Evolutionary conservation across 208 protist genomes (phyloP), one percentile per base, ranked within the genome.

Genomic region (Trypanosoma caninum): DNA sequence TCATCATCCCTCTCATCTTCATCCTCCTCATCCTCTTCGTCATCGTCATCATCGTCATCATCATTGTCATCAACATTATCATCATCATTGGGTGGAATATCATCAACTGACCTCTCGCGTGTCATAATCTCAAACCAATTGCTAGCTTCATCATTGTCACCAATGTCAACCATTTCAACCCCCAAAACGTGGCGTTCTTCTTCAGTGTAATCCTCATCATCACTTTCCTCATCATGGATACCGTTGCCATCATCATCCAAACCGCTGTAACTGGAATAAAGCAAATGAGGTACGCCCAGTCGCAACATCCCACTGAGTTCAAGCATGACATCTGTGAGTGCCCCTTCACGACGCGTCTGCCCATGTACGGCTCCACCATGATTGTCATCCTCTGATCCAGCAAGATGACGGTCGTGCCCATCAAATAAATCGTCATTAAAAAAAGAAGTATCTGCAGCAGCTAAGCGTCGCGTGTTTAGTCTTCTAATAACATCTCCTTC

Each of bases 341-440:
- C 16, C n/a, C 27, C 57, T 27, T 65, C 65, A 18, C 35, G 57
- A 35, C 28, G 55, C 38, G 30, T 18, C 9, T 35, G 61, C 35
- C 41, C 2, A 8, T n/a, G 50, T 2, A 37, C 23, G n/a, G 25
- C 37, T 30, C 22, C 45, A 31, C 45, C 2, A 14, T 27, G 1
- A 10, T 37, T 37, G 31, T 46, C n/a, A 6, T 33, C 14, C 16
- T 40, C 63, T 1, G 46, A 13, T 10, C 25, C n/a, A 2, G 40
- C 11, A 23, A 20, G 3, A 10, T 22, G 9, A 13, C 40, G 30
- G 27, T 64, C 42, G 30, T 60, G 34, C 3, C 65, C 52, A 51
- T 14, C 45, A 18, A 70, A 34, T 1, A 70, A 48, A 44, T 59
- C 37, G n/a, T 59, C 53, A 22, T 53, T 25, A 38, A 47, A 72